phyloP scores from a whole-genome alignment of 495 filamentous ascomycete species.

The Neurospora sp. region DNA sequence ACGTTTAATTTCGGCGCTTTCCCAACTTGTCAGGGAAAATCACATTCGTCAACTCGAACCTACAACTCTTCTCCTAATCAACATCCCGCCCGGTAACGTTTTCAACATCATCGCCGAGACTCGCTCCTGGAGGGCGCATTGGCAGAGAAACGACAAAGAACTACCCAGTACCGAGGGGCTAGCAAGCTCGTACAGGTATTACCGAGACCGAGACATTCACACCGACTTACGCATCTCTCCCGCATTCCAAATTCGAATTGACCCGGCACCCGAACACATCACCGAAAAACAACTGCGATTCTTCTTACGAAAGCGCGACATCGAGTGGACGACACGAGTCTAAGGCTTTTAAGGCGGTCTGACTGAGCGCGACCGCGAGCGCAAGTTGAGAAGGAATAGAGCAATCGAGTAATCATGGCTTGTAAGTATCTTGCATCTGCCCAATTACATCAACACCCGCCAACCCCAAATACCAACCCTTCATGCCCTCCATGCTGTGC shows the following conservation, averaged over 20 bases:
- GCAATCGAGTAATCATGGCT: neutral
- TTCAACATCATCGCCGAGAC: neutral
- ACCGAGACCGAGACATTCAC: neutral
- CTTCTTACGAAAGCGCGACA: neutral
- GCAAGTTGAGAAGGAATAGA: neutral
- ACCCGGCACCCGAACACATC: neutral
- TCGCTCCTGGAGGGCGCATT: neutral
- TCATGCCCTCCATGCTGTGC: neutral
- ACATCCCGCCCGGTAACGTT: neutral
- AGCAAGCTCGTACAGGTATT: too few species aligned
- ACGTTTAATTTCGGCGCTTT: neutral
- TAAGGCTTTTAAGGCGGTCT: neutral
- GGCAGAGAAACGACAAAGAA: neutral
- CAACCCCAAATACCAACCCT: neutral
- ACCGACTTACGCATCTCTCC: neutral
- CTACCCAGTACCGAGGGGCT: neutral
- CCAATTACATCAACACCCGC: neutral
- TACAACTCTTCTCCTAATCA: neutral
- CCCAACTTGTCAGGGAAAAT: neutral
- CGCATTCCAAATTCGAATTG: neutral
- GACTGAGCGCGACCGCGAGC: too few species aligned
- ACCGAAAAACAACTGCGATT: neutral
- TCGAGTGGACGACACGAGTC: neutral
- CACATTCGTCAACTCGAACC: neutral
- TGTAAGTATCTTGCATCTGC: neutral